Base-by-base conservation (phyloP, 306 rosid species). In the Trichosanthes cucumerina region DNA sequence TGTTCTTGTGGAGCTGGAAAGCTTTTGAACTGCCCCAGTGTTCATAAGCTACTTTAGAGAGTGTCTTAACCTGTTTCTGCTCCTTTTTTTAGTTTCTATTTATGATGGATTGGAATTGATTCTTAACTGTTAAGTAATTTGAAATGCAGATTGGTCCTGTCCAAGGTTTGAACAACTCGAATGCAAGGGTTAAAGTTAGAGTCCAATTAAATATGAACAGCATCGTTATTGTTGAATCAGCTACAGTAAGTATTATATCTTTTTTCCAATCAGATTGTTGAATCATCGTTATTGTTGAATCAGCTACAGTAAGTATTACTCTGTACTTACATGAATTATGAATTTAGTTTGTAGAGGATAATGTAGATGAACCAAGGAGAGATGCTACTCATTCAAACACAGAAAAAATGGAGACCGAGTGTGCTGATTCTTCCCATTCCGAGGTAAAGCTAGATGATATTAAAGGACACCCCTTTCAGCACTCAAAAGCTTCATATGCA, bases 101-200 rank as follows among this genome's bases (percentile, higher is more conserved):
- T 21, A 49, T 52, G 34, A 4, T 41, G 28, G 58, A 64, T 33
- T 62, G 75, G 39, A 58, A 49, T 8, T 43, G 54, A 64, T 16
- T 76, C 33, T 73, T 28, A 50, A 33, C 18, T 36, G 33, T 56
- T 1, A n/a, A 39, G 70, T 41, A 23, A 47, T 50, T 76, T n/a
- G 21, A 65, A 46, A 46, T 82, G 86, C 88, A 96, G 99, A 87
- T 96, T 84, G 99, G 97, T 79, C 97, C 98, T 86, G 81, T 96
- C 85, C 87, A 78, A 64, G 88, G 87, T 75, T 82, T 85, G 79
- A 82, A 79, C 60, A 86, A 89, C 21, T 82, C 86, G 56, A 91
- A 90, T 83, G 56, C 87, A 65, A 92, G 84, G 88, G 79, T 96
- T 80, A 96, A 96, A 87, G 93, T 90, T 79, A 93, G 82, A 88